These are phyloP conservation scores for Aspergillus quadricinctus DNA, from an alignment of 2,329 filamentous ascomycete species.

Conservation along the genomic window DNA sequence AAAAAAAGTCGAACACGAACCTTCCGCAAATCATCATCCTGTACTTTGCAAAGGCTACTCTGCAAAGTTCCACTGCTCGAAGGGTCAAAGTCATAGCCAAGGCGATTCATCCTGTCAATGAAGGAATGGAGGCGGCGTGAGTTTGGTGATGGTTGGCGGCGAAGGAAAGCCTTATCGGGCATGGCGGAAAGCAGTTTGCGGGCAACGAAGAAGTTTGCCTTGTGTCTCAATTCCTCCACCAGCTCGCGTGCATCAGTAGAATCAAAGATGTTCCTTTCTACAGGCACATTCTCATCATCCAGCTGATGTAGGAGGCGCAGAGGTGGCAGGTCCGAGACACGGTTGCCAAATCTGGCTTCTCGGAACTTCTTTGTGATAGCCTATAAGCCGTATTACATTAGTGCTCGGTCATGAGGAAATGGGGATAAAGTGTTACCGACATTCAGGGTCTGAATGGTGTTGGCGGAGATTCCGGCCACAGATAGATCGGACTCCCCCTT, in stretches of 20 bases:
- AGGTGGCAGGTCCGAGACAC: conserved; percentile 73
- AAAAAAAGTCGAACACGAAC: conserved; percentile 30
- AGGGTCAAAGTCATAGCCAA: conserved; percentile 85
- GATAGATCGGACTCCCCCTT: conserved; percentile 59
- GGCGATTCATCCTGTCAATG: conserved; percentile 83
- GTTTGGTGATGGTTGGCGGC: conserved; percentile 81
- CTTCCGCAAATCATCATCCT: conserved; percentile 84
- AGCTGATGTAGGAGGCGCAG: conserved; percentile 88
- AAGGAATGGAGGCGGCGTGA: conserved; percentile 84
- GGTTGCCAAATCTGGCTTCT: conserved; percentile 77
- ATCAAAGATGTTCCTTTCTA: conserved; percentile 94
- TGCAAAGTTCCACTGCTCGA: conserved; percentile 87
- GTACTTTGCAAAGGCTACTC: conserved; percentile 90
- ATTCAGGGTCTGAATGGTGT: conserved; percentile 76
- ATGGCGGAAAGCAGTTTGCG: conserved; percentile 74
- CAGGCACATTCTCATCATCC: conserved; percentile 96
- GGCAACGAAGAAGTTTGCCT: conserved; percentile 84
- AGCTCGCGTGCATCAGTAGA: conserved; percentile 85
- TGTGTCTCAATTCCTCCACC: conserved; percentile 91
- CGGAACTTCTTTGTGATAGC: conserved; percentile 85
- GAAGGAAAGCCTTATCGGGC: conserved; percentile 87
- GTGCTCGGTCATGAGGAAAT: neutral
- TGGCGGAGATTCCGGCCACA: conserved; percentile 62
- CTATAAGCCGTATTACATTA: conserved; percentile 33
- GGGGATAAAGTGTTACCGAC: conserved; percentile 42